Percentiles rank a stretch among this genome's conserved stretches.
phyloP scores from a whole-genome alignment of 306 rosid genomes.

The Begonia masoniana region DNA sequence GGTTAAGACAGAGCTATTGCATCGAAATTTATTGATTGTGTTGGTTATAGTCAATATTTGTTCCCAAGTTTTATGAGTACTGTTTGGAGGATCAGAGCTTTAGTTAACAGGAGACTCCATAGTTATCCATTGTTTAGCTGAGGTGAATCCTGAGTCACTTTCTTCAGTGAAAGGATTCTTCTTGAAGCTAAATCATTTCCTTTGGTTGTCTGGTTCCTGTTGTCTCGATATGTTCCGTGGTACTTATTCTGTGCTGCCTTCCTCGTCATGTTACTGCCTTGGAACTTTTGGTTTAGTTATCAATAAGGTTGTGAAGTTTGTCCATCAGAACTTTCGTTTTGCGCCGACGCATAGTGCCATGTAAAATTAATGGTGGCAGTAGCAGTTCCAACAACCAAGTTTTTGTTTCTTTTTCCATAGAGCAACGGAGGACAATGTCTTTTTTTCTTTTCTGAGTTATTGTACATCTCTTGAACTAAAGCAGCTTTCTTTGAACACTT shows the following conservation, averaged over 20 bases:
- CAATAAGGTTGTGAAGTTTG: conserved; percentile 63
- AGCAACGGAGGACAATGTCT: conserved; percentile 51
- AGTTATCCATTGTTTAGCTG: no score
- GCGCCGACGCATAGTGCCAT: conserved; percentile 34
- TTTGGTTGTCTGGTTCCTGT: no score
- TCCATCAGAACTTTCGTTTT: conserved; percentile 49
- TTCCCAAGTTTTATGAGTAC: conserved; percentile 37
- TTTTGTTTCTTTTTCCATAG: conserved; percentile 14
- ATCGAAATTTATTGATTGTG: conserved; percentile 23
- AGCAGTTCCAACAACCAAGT: conserved; percentile 41
- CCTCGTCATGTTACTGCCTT: conserved; percentile 21
- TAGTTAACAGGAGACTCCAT: conserved; percentile 25
- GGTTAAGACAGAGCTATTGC: conserved; percentile 13
- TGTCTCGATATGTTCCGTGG: conserved; percentile 26
- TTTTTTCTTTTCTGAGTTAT: conserved; percentile 40
- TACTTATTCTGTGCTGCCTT: conserved; percentile 29
- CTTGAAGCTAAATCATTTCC: no score
- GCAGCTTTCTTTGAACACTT: conserved; percentile 7
- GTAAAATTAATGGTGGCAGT: conserved; percentile 65
- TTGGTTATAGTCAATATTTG: conserved; percentile 16
- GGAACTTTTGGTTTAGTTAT: conserved; percentile 30
- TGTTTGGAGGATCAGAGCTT: conserved; percentile 21
- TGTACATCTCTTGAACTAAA: conserved; percentile 51
- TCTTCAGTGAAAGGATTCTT: no score
- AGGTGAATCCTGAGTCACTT: no score